These are phyloP conservation scores for Lachnellula cervina DNA, from an alignment of 2,329 filamentous ascomycete species.

Conservation along the genomic window DNA sequence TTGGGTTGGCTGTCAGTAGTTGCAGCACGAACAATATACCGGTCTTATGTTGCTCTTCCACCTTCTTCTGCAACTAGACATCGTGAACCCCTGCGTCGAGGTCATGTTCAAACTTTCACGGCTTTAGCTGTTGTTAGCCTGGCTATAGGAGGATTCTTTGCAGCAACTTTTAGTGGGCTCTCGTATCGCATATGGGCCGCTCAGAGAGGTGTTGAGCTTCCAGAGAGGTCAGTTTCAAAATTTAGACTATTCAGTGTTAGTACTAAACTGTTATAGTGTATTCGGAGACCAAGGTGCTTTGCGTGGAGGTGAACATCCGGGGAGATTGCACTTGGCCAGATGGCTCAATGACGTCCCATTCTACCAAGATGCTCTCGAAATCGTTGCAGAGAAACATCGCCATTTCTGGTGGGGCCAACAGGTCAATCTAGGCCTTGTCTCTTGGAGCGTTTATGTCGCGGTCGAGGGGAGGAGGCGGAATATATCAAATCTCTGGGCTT, in stretches of 20 bases:
- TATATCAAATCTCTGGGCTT: constrained; percentile 50
- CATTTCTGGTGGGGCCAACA: constrained; percentile 61
- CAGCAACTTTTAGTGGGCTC: constrained; percentile 38
- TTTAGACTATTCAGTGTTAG: constrained; percentile 8
- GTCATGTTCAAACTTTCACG: constrained; percentile 36
- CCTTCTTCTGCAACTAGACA: constrained; percentile 35
- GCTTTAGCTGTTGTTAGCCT: constrained; percentile 43
- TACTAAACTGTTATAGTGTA: constrained; percentile 21
- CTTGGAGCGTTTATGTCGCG: constrained; percentile 53
- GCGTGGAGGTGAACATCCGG: constrained; percentile 28
- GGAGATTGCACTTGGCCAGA: constrained; percentile 24
- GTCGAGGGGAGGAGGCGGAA: constrained; percentile 54
- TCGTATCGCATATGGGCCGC: constrained; percentile 49
- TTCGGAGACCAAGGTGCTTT: constrained; percentile 30
- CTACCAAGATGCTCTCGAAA: constrained; percentile 40
- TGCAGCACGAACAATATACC: constrained; percentile 22
- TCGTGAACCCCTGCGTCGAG: constrained; percentile 28
- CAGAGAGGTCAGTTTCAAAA: constrained; percentile 31
- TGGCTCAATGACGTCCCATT: constrained; percentile 28
- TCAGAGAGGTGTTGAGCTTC: constrained; percentile 35
- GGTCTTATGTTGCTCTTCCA: constrained; percentile 29
- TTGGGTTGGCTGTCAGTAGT: constrained; percentile 19
- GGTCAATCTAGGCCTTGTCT: constrained; percentile 48
- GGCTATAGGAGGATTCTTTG: constrained; percentile 39
- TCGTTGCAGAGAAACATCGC: constrained; percentile 48